phyloP scores from a whole-genome alignment of 2,329 filamentous ascomycete genomes.

The Cladosporium sphaerospermum region DNA sequence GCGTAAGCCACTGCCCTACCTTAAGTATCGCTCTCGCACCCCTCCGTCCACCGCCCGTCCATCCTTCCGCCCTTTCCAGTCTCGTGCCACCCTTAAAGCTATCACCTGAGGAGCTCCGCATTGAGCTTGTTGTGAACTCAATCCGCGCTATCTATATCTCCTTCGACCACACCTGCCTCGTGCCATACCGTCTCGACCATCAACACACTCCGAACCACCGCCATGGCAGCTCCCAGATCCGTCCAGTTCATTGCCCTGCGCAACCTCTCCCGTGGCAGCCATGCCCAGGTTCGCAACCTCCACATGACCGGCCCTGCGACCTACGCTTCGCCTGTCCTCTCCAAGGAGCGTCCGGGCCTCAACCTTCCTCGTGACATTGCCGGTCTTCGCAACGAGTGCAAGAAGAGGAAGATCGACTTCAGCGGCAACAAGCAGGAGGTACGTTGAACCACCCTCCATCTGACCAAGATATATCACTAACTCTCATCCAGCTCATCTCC shows the following conservation, averaged over 20 bases:
- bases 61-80: background rate
- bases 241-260: constrained; percentile 38
- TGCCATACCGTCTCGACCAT: background rate
- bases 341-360: constrained; percentile 5
- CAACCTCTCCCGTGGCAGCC: constrained; percentile 34
- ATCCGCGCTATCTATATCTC: background rate
- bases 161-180: background rate
- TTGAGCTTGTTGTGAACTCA: background rate
- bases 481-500: constrained; percentile 39
- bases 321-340: constrained; percentile 39
- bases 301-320: constrained; percentile 57
- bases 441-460: constrained; percentile 16
- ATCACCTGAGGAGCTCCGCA: background rate
- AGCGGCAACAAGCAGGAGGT: constrained; percentile 47
- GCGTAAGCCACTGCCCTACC: background rate
- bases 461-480: background rate
- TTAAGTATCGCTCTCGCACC: background rate
- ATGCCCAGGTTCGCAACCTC: constrained; percentile 41
- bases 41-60: background rate
- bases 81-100: background rate
- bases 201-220: constrained; percentile 11
- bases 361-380: constrained; percentile 43
- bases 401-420: constrained; percentile 42
- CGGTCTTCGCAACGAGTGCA: constrained; percentile 46
- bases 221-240: constrained; percentile 39